Conservation (phyloP, 2,329 filamentous ascomycete genomes). For the Ambrosiella xylebori region DNA sequence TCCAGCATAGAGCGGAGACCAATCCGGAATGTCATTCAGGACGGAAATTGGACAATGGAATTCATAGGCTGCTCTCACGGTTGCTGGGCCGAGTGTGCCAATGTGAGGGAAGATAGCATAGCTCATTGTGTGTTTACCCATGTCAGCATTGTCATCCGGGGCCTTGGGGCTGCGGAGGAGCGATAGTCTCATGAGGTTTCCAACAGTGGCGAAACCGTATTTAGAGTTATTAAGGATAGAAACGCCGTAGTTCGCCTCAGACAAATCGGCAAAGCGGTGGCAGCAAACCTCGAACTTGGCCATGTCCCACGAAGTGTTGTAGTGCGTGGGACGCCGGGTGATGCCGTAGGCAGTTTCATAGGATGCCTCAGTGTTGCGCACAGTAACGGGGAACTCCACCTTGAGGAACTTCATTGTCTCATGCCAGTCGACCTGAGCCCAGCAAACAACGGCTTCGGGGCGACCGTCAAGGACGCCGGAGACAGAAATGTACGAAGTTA, state of each 20-base stretch:
- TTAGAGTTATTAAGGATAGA: constrained; percentile 91
- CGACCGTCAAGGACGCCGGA: constrained; percentile 42
- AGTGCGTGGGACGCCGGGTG: constrained; percentile 79
- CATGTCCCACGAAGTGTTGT: constrained; percentile 97
- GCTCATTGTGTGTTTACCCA: constrained; percentile 73
- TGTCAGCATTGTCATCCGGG: constrained; percentile 83
- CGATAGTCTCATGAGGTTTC: constrained; percentile 76
- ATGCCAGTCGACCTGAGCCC: constrained; percentile 85
- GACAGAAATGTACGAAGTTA: constrained; percentile 73
- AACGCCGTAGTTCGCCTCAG: constrained; percentile 75
- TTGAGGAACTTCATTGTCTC: constrained; percentile 97
- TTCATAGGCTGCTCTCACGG: constrained; percentile 68
- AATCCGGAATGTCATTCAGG: constrained; percentile 10
- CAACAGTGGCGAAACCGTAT: constrained; percentile 83
- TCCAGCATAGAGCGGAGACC: constrained; percentile 15
- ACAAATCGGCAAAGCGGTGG: constrained; percentile 85
- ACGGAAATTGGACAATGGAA: constrained; percentile 66
- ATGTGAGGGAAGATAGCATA: constrained; percentile 82
- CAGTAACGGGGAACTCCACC: constrained; percentile 89
- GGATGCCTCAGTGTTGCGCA: constrained; percentile 77
- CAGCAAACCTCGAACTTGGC: constrained; percentile 95
- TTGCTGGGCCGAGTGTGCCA: constrained; percentile 52
- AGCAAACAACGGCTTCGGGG: constrained; percentile 29
- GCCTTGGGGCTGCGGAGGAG: constrained; percentile 79
- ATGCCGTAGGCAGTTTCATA: constrained; percentile 94